These are phyloP conservation scores for Tephrocybe rancida DNA, from an alignment of 768 basidiomycete genomes.

Conservation along the genomic window DNA sequence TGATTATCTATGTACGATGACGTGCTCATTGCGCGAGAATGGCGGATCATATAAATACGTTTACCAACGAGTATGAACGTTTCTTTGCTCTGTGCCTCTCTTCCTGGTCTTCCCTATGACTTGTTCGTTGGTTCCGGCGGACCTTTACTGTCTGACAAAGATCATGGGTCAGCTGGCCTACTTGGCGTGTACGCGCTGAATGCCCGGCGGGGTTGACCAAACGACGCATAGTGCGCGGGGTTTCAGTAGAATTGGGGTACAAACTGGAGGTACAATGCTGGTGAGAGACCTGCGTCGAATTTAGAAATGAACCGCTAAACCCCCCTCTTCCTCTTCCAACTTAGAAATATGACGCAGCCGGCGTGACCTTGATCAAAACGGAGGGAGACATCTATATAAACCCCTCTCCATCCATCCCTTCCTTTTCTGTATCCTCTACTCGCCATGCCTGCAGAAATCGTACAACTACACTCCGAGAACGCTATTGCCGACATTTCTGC, in stretches of 20 bases:
- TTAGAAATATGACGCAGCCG: constrained; percentile 1
- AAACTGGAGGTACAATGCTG: no score
- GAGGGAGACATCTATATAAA: constrained; percentile 7
- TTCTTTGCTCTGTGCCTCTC: not conserved
- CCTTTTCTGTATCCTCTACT: not conserved
- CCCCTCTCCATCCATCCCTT: not conserved
- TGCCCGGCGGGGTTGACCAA: not conserved
- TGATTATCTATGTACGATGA: not conserved
- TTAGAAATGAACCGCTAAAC: not conserved
- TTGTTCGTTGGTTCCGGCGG: not conserved
- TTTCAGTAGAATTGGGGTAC: not conserved
- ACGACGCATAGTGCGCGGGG: not conserved
- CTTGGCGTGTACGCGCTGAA: not conserved
- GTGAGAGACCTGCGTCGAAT: not conserved
- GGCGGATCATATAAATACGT: constrained; percentile 15
- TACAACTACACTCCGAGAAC: constrained; percentile 45
- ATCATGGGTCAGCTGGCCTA: constrained; percentile 7
- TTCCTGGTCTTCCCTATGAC: not conserved
- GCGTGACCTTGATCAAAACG: constrained; percentile 19
- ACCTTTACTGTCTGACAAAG: constrained; percentile 6
- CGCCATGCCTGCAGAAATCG: constrained; percentile 48
- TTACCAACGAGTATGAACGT: not conserved
- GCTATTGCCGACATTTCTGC: constrained; percentile 40
- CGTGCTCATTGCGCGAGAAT: constrained; percentile 24
- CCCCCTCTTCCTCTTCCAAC: not conserved